A percentile compares a stretch with the other conserved stretches of the same genome.
phyloP scores from a whole-genome alignment of 345 rosid species.

The Euphorbia lathyris region DNA sequence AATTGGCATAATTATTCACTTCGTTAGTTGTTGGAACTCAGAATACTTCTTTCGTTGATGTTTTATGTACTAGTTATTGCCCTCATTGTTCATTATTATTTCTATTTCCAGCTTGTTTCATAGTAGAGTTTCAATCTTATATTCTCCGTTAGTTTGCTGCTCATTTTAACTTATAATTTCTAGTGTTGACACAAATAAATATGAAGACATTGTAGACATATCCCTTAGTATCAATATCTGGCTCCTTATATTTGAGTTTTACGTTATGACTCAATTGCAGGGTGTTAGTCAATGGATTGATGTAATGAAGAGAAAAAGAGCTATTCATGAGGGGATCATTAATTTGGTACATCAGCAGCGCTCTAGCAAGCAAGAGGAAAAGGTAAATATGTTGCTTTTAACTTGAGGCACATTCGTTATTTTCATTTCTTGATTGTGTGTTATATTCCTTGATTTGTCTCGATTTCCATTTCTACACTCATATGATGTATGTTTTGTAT shows the following conservation, averaged over 20 bases:
- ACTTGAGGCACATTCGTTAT: not conserved
- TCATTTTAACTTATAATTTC: not conserved
- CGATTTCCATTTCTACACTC: not conserved
- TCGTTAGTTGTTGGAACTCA: not conserved
- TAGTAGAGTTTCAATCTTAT: not conserved
- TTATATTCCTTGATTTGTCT: not conserved
- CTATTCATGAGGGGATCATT: slow-evolving; percentile 69
- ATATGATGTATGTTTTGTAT: not conserved
- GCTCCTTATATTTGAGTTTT: not conserved
- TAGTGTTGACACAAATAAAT: not conserved
- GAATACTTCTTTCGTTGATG: not conserved
- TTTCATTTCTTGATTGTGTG: not conserved
- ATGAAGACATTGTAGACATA: not conserved
- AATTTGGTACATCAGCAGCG: slow-evolving; percentile 59
- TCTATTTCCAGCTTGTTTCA: not conserved
- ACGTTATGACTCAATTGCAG: slow-evolving; percentile 36
- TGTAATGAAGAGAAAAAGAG: slow-evolving; percentile 95
- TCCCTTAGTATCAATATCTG: not conserved
- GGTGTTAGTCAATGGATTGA: slow-evolving; percentile 78
- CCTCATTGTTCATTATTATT: not conserved
- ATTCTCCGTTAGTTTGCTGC: not conserved
- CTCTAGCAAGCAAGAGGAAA: slow-evolving; percentile 44
- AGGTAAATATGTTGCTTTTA: slow-evolving; percentile 37
- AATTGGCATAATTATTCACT: not conserved
- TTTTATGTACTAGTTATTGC: not conserved